phyloP scores from a whole-genome alignment of 352 stramenopile species.

The Blastocystis sp. region DNA sequence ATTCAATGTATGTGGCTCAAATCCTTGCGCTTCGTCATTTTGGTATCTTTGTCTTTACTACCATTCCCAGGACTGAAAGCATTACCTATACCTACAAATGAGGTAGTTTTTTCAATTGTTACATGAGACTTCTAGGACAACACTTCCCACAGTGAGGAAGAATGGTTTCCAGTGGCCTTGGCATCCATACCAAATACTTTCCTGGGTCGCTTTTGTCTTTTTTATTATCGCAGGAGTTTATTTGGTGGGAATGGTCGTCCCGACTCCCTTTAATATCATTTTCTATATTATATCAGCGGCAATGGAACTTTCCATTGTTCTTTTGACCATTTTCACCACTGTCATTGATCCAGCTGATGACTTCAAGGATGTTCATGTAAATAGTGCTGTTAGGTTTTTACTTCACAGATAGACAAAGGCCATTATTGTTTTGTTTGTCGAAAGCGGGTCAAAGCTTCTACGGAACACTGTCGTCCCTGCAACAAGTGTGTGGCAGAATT shows the following conservation, averaged over 20 bases:
- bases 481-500: constrained; percentile 89
- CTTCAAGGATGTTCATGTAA: constrained; percentile 9
- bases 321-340: constrained; percentile 24
- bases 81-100: background rate
- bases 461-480: constrained; percentile 85
- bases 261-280: constrained; percentile 2
- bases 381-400: background rate
- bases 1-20: background rate
- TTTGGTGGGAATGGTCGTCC: constrained; percentile 24
- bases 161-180: constrained; percentile 62
- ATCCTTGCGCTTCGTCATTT: constrained; percentile 27
- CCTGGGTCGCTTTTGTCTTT: constrained; percentile 27
- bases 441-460: constrained; percentile 67
- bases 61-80: background rate
- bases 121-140: background rate
- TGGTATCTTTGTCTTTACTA: background rate
- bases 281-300: constrained; percentile 2
- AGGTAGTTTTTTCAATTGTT: background rate
- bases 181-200: constrained; percentile 43
- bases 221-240: constrained; percentile 14
- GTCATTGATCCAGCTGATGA: constrained; percentile 41
- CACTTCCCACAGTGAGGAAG: constrained; percentile 27
- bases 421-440: constrained; percentile 65
- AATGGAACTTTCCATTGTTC: background rate
- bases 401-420: background rate